Base-by-base conservation (phyloP, 2,329 filamentous ascomycete species). In the Thyridium curvatum region DNA sequence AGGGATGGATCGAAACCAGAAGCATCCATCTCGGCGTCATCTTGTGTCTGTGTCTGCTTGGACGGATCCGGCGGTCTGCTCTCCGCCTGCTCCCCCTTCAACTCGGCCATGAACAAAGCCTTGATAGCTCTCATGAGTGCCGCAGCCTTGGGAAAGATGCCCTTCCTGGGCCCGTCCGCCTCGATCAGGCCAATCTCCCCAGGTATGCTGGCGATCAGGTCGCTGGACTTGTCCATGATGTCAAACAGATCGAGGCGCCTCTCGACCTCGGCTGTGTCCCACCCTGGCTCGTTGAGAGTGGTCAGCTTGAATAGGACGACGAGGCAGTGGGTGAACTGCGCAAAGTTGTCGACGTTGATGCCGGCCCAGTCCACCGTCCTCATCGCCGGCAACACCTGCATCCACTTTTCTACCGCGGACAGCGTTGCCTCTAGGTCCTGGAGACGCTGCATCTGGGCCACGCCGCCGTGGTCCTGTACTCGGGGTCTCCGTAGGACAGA, bases 301-400 rank as follows among this genome's bases (percentile, higher is more conserved):
- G 38, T 35, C 17, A 55, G 49, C 37, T 47, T 49, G 34, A 55
- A 53, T 9, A 51, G 42, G 9, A 52, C 43, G 9, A 52, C 48
- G 8, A 53, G 26, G 39, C 44, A 47, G 37, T 52, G 50, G 32
- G 42, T 46, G 32, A 53, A 48, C 32, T 54, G 52, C 1, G 48
- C 34, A 41, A 52, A 52, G 8, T 38, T 28, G 30, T 52, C 50
- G 21, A 46, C 41, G n/a, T 35, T 44, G 21, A 50, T 32, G 13
- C 50, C 51, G 9, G 46, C n/a, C 45, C 46, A 50, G 12, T 47
- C 38, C 8, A 15, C 3, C 3, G 42, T 17, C 5, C 49, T 42
- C 43, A 49, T 44, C 14, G 30, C 42, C 12, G 33, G 30, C n/a
- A 49, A 47, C 6, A 38, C 33, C 2, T 16, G 15, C 3, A 49